Percentiles rank a stretch among this genome's conserved stretches.
Conservation (phyloP, 1,284 basidiomycete genomes). For the Coniophora puteana region DNA sequence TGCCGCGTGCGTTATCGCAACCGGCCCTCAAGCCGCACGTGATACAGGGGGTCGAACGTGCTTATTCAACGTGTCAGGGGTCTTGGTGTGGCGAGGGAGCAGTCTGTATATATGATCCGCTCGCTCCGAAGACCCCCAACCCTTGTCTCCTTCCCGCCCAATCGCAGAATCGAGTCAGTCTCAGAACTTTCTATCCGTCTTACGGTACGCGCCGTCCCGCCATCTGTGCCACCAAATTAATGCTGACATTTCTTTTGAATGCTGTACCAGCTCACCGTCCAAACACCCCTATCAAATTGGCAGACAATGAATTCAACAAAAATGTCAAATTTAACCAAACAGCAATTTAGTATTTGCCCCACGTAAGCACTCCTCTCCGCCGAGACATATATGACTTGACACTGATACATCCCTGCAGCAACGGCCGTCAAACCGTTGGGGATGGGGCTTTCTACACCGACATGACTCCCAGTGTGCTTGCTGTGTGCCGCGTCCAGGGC, state of each 20-base stretch:
- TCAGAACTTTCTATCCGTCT: too few species aligned
- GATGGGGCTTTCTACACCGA: conserved; percentile 84
- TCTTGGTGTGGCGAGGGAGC: background rate
- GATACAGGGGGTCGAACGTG: too few species aligned
- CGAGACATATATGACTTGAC: conserved; percentile 14
- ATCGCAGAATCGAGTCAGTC: background rate
- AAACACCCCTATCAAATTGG: conserved; percentile 63
- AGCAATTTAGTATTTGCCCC: conserved; percentile 87
- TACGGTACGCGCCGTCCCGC: too few species aligned
- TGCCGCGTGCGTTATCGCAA: background rate
- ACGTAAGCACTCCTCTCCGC: conserved; percentile 49
- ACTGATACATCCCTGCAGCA: conserved; percentile 46
- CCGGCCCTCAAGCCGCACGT: conserved; percentile 30
- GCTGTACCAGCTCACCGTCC: background rate
- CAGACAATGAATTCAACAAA: conserved; percentile 61
- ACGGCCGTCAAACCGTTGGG: conserved; percentile 90
- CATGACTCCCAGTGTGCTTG: conserved; percentile 75
- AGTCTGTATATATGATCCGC: background rate
- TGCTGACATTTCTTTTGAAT: too few species aligned
- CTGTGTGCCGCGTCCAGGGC: conserved; percentile 79
- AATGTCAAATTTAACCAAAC: conserved; percentile 70
- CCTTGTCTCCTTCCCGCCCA: too few species aligned
- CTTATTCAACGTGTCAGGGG: too few species aligned
- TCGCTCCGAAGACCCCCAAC: background rate
- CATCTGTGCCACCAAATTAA: too few species aligned